A percentile compares a stretch with the other conserved stretches of the same genome.
Conservation (phyloP, 2,329 filamentous ascomycete species). For the Emergomyces orientalis region DNA sequence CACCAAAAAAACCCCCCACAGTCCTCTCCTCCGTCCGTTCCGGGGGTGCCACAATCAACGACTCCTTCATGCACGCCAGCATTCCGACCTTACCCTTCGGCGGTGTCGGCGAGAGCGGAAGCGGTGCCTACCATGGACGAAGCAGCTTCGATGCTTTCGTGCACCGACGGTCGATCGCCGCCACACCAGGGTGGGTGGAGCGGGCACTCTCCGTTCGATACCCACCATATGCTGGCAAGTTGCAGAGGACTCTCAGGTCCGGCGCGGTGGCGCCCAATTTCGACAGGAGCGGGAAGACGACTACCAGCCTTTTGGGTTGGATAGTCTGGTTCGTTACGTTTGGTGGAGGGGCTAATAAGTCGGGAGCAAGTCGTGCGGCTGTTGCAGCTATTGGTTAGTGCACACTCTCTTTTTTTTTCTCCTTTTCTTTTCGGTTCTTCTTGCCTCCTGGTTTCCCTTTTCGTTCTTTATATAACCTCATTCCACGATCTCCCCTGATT, state of each 20-base stretch:
- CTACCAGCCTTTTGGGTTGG: constrained; percentile 28
- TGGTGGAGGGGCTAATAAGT: constrained; percentile 32
- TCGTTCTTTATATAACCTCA: constrained; percentile 8
- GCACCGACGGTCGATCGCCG: constrained; percentile 50
- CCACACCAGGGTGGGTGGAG: constrained; percentile 53
- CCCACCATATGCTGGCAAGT: constrained; percentile 51
- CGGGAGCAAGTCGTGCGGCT: constrained; percentile 29
- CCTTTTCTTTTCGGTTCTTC: not conserved
- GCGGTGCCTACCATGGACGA: constrained; percentile 67
- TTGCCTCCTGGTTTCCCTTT: constrained; percentile 11
- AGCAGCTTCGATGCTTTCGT: constrained; percentile 56
- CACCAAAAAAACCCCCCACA: constrained; percentile 20
- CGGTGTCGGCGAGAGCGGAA: constrained; percentile 70
- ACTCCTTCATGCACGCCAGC: constrained; percentile 59
- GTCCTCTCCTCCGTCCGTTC: constrained; percentile 56
- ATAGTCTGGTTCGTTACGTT: constrained; percentile 33
- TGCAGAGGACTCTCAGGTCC: constrained; percentile 43
- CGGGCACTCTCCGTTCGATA: constrained; percentile 48
- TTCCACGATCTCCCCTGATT: not conserved
- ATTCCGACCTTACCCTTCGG: constrained; percentile 69
- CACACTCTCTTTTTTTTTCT: constrained; percentile 8
- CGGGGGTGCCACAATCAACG: constrained; percentile 52
- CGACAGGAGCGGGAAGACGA: constrained; percentile 46
- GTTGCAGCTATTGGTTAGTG: constrained; percentile 35
- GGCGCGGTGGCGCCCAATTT: constrained; percentile 49